Evolutionary conservation across 495 filamentous ascomycete genomes (phyloP), one percentile per base, ranked within the genome.

Genomic region (Penicillium robsamsonii): DNA sequence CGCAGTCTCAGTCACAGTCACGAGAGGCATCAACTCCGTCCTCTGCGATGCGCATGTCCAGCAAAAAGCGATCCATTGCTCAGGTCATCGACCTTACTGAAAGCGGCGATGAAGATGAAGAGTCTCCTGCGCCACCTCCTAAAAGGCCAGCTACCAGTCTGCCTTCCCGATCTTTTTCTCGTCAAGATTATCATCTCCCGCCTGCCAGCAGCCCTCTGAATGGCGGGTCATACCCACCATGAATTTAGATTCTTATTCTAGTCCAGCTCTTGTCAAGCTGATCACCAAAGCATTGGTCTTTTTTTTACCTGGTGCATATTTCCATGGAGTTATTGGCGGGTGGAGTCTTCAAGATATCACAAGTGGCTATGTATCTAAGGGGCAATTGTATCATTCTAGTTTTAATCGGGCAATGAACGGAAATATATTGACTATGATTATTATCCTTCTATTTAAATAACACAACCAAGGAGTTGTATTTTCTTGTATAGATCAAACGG

Each of bases 31-130:
- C 83, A 18, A 71, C 75, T 7, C 70, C 70, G 44, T 73, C 71
- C 12, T 77, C 73, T n/a, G 69, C 72, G 40, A 77, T 69, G 27
- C 71, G 75, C 24, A 63, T 56, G 44, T 70, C 70, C 38, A 72
- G 76, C 55, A 84, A 74, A 54, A 94, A 92, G 66, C 80, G 89
- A 20, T 72, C 84, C 2, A 72, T 75, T 6, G 69, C 81, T 13
- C 80, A 84, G 46, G 80, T 95, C 18, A 92, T 95, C 53, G 91
- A 96, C 64, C 80, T 94, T 53, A 94, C 88, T 1, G 74, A 84
- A 3, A 90, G 84, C 60, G 85, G 87, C 45, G 87, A 90, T 52
- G 87, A 90, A 56, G 87, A 89, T 41, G 89, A 92, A 29, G 81
- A 86, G 41, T 70, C 61, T 5, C 82, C 81, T 10, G 67, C 73